A percentile compares a stretch with the other conserved stretches of the same genome.
These are phyloP conservation scores for Eurotiales sp. DNA, from an alignment of 2,329 filamentous ascomycete genomes.

Conservation along the genomic window DNA sequence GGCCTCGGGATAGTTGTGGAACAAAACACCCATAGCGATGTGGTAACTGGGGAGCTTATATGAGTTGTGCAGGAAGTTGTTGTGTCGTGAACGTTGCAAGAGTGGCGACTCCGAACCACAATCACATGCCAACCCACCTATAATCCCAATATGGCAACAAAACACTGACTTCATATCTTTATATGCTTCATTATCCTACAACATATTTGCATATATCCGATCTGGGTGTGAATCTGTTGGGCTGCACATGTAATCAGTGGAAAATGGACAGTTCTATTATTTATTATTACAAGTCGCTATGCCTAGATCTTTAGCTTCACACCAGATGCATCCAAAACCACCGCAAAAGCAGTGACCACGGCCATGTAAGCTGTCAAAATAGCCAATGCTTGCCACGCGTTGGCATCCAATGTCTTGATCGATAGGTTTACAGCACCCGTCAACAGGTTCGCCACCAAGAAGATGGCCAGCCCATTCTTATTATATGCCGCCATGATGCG, in stretches of 20 bases:
- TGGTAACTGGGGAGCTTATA: background rate
- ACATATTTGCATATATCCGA: too few species aligned
- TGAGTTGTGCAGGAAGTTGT: too few species aligned
- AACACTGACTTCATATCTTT: too few species aligned
- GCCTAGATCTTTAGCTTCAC: constrained; percentile 26
- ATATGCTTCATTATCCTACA: too few species aligned
- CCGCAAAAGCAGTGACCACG: constrained; percentile 62
- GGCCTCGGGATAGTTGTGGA: constrained; percentile 36
- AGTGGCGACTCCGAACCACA: too few species aligned
- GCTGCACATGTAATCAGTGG: too few species aligned
- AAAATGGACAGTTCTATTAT: background rate
- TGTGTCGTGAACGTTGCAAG: too few species aligned
- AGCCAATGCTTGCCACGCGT: constrained; percentile 62
- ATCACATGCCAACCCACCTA: constrained; percentile 9
- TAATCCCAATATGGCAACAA: too few species aligned
- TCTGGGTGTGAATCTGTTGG: too few species aligned
- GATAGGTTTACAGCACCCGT: constrained; percentile 89
- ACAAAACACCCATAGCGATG: constrained; percentile 18
- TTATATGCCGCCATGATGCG: constrained; percentile 80
- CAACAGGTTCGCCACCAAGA: constrained; percentile 81
- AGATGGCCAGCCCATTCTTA: constrained; percentile 78
- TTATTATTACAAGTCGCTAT: too few species aligned
- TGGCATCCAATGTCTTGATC: constrained; percentile 73
- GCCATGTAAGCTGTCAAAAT: constrained; percentile 72
- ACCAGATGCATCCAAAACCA: constrained; percentile 37